phyloP scores from a whole-genome alignment of 208 protist genomes.

The Trypanosomatidae sp. region DNA sequence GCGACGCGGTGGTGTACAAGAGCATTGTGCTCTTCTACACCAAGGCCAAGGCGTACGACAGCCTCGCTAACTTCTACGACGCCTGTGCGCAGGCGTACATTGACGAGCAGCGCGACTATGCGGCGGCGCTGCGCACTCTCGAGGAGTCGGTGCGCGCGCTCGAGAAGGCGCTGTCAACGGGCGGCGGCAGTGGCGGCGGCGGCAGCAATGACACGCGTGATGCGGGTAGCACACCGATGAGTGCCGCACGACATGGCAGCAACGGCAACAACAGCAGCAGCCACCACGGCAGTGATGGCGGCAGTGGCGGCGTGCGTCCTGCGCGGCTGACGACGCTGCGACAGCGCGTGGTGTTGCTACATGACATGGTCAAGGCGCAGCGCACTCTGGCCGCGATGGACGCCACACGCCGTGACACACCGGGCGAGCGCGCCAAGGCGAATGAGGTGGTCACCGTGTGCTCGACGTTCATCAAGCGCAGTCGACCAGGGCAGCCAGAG shows the following conservation, averaged over 20 bases:
- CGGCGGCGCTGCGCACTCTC: conserved; percentile 78
- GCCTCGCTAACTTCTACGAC: conserved; percentile 88
- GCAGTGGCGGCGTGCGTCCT: background rate
- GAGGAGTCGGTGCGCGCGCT: conserved; percentile 66
- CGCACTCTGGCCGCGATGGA: conserved; percentile 23
- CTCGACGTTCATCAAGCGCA: conserved; percentile 79
- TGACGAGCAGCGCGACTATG: conserved; percentile 94
- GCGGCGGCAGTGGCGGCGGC: background rate
- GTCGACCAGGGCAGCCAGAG: conserved; percentile 41
- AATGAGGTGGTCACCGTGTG: conserved; percentile 76
- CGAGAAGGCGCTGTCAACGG: conserved; percentile 13
- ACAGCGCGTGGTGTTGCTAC: conserved; percentile 30
- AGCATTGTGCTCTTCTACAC: conserved; percentile 95
- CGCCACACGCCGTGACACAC: too few relatives aligned
- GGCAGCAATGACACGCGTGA: background rate
- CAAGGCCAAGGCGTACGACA: conserved; percentile 90
- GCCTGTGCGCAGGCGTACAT: conserved; percentile 91
- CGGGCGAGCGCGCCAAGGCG: too few relatives aligned
- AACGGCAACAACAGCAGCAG: too few relatives aligned
- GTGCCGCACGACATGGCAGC: too few relatives aligned
- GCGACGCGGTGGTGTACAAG: conserved; percentile 90
- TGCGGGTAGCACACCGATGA: too few relatives aligned
- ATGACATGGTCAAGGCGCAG: conserved; percentile 44
- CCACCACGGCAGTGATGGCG: too few relatives aligned
- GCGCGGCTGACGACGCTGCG: conserved; percentile 20